Evolutionary conservation across 352 stramenopile genomes (phyloP).

Genomic region (Pythium pectinolyticum): DNA sequence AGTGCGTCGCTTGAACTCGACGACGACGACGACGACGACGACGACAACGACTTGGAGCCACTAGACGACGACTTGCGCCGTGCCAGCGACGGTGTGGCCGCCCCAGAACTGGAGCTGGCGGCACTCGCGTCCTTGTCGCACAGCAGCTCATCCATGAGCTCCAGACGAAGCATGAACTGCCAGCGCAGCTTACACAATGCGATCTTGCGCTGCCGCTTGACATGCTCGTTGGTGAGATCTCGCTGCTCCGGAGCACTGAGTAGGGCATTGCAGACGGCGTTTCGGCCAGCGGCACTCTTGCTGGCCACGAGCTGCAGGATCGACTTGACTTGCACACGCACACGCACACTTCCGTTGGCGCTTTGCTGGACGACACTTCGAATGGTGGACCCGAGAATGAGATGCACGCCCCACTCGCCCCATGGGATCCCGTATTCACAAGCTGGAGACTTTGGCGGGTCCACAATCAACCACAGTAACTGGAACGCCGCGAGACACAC

Average conservation of each 20-base stretch:
- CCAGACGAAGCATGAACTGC: constrained; percentile 59
- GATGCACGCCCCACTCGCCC: constrained; percentile 77
- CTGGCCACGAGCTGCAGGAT: constrained; percentile 46
- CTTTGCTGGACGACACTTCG: constrained; percentile 74
- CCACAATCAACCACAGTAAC: constrained; percentile 53
- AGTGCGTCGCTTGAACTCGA: constrained; percentile 34
- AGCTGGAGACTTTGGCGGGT: constrained; percentile 32
- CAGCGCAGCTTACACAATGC: constrained; percentile 54
- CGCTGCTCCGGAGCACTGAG: constrained; percentile 66
- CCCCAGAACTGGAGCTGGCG: not conserved
- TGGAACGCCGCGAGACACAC: constrained; percentile 61
- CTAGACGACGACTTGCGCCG: constrained; percentile 39
- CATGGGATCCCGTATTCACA: constrained; percentile 65
- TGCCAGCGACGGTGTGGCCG: constrained; percentile 2
- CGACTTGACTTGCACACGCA: constrained; percentile 48
- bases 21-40: too few species aligned
- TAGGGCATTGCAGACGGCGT: constrained; percentile 70
- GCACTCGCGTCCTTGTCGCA: constrained; percentile 17
- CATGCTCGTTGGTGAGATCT: constrained; percentile 36
- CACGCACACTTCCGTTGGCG: constrained; percentile 60
- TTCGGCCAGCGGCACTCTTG: constrained; percentile 55
- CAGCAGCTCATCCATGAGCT: constrained; percentile 63
- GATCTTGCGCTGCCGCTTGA: constrained; percentile 44
- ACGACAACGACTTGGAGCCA: constrained; percentile 28
- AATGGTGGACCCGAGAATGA: constrained; percentile 74